A percentile compares a stretch with the other conserved stretches of the same genome.
These are phyloP conservation scores for Ceratocystis albifundus DNA, from an alignment of 2,329 filamentous ascomycete species.

Conservation along the genomic window DNA sequence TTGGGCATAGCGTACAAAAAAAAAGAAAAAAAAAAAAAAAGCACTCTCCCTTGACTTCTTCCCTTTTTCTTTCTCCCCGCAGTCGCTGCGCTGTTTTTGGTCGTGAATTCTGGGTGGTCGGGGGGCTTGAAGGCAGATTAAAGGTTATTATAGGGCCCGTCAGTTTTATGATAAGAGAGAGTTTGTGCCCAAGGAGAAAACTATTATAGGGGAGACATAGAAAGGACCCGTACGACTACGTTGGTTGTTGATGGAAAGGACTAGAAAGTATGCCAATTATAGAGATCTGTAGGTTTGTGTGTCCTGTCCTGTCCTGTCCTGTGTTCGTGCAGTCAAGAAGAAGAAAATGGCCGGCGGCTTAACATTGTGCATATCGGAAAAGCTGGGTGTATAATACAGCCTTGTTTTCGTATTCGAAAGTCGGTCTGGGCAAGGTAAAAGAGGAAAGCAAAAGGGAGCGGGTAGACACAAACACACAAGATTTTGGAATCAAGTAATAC, in stretches of 20 bases:
- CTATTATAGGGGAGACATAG: background rate
- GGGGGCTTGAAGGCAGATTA: background rate
- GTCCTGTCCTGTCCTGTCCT: background rate
- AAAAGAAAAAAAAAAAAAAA: background rate
- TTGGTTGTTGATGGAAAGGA: background rate
- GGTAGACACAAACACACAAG: background rate
- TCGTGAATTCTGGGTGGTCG: background rate
- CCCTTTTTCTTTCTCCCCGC: background rate
- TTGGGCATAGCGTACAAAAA: background rate
- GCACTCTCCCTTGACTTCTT: background rate
- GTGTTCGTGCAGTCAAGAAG: conserved; percentile 2
- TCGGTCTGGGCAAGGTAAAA: background rate
- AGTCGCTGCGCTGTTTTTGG: background rate
- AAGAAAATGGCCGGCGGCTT: conserved; percentile 4
- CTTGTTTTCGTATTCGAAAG: background rate
- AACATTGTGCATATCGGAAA: background rate
- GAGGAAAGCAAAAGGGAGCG: background rate
- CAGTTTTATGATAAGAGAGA: background rate
- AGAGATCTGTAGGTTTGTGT: background rate
- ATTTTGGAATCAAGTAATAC: background rate
- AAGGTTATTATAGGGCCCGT: background rate
- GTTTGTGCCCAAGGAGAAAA: background rate
- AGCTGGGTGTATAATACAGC: background rate
- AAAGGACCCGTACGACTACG: background rate
- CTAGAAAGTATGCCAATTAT: background rate